Percentiles rank a stretch among this genome's conserved stretches.
phyloP scores from a whole-genome alignment of 164 flowering plant species.

The Vitis vinifera region ASM3070453v1 NC_081811.1:27604001-27604500 shows the following conservation, averaged over 20 bases:
- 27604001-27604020: not conserved
- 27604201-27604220: not conserved
- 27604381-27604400: not conserved
- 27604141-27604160: constrained; percentile 56
- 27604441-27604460: too few species aligned
- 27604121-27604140: constrained; percentile 56
- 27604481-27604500: too few species aligned
- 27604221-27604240: not conserved
- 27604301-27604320: too few species aligned
- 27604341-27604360: not conserved
- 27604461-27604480: too few species aligned
- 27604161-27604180: constrained; percentile 68
- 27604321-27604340: too few species aligned
- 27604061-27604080: not conserved
- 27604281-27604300: not conserved
- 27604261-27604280: not conserved
- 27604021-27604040: not conserved
- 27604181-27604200: not conserved
- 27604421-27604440: not conserved
- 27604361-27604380: not conserved
- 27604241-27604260: too few species aligned
- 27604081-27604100: constrained; percentile 1
- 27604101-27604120: constrained; percentile 51
- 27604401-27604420: not conserved
- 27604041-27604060: not conserved